Percentiles rank a stretch among this genome's conserved stretches.
These are phyloP conservation scores for Colletotrichum tanaceti DNA, from an alignment of 2,329 filamentous ascomycete species.

Conservation along the genomic window DNA sequence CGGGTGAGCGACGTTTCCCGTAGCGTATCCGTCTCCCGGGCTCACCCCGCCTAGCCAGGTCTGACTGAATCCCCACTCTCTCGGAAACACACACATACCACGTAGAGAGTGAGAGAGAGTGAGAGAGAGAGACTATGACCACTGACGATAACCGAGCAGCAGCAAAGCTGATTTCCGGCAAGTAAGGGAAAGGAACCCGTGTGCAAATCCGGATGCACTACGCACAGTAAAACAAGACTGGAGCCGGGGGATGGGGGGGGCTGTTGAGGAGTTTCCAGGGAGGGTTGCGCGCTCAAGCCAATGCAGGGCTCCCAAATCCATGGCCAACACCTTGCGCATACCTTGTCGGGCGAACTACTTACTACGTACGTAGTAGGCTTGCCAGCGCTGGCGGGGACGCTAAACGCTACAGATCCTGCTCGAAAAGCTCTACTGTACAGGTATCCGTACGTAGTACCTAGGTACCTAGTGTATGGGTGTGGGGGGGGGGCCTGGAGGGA, in stretches of 20 bases:
- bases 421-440: no score
- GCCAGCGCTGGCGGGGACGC: not conserved
- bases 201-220: not conserved
- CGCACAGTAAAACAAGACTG: not conserved
- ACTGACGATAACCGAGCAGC: not conserved
- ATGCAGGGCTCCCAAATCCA: constrained; percentile 28
- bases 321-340: constrained; percentile 15
- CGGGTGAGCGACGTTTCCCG: constrained; percentile 39
- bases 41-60: not conserved
- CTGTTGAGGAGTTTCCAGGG: constrained; percentile 7
- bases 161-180: not conserved
- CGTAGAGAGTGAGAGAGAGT: not conserved
- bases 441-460: no score
- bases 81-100: not conserved
- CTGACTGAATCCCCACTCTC: not conserved
- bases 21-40: constrained; percentile 18
- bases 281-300: constrained; percentile 19
- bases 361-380: no score
- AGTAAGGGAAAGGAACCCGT: not conserved
- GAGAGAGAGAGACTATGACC: not conserved
- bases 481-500: no score
- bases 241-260: constrained; percentile 17
- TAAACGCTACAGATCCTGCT: no score
- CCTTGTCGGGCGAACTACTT: not conserved
- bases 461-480: no score